These are phyloP conservation scores for Tylopilus balloui DNA, from an alignment of 768 basidiomycete genomes.

Conservation along the genomic window DNA sequence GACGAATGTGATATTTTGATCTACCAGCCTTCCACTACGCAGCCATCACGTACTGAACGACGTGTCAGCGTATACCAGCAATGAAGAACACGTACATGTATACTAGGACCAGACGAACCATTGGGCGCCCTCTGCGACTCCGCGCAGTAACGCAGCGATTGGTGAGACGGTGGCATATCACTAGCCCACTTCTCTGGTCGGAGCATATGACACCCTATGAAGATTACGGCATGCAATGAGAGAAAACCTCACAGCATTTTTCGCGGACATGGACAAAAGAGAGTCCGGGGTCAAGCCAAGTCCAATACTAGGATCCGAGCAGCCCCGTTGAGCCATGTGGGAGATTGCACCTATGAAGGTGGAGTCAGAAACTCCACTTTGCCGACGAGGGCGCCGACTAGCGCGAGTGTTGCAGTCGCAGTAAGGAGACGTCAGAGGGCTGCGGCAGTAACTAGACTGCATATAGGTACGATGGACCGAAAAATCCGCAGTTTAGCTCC, in stretches of 20 bases:
- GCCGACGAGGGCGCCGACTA: neutral
- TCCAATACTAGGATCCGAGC: neutral
- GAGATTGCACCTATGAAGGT: neutral
- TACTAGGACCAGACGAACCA: neutral
- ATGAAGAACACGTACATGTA: neutral
- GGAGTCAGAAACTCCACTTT: neutral
- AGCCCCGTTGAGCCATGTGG: neutral
- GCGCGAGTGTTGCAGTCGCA: neutral
- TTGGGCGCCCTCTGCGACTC: neutral
- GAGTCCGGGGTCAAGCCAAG: constrained; percentile 16
- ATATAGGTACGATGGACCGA: neutral
- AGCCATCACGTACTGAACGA: constrained; percentile 2
- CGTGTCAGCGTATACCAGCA: neutral
- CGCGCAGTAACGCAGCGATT: neutral
- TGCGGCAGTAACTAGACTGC: neutral
- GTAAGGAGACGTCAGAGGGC: neutral
- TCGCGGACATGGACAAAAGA: neutral
- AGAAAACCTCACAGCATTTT: neutral
- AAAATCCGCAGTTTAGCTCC: neutral
- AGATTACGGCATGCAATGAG: constrained; percentile 12
- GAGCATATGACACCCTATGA: constrained; percentile 14
- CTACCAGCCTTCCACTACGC: neutral
- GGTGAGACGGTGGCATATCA: neutral
- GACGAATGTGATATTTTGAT: constrained; percentile 1
- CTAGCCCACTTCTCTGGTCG: constrained; percentile 1